Percentiles rank a stretch among this genome's conserved stretches.
Evolutionary conservation across 2,329 filamentous ascomycete species (phyloP).

Genomic region (Westerdykella ornata): DNA sequence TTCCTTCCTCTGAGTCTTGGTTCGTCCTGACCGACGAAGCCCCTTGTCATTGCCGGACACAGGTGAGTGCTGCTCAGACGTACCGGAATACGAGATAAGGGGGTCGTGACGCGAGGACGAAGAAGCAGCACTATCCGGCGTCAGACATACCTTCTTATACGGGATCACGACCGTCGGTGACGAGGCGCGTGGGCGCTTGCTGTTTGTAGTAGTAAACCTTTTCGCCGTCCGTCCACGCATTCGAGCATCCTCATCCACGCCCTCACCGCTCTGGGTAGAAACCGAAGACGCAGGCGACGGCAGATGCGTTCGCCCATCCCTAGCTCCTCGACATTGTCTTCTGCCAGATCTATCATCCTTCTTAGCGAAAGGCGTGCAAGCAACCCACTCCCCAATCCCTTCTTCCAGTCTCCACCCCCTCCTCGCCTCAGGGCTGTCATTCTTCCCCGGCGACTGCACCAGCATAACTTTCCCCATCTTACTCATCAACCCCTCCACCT

Average conservation of each 20-base stretch:
- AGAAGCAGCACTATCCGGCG: background rate
- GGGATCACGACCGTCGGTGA: conserved; percentile 27
- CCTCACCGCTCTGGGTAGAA: conserved; percentile 3
- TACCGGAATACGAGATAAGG: conserved; percentile 1
- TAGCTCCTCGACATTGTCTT: conserved; percentile 14
- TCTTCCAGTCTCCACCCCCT: conserved; percentile 41
- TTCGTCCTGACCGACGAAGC: conserved; percentile 5
- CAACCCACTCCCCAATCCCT: conserved; percentile 43
- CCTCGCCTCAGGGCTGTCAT: conserved; percentile 19
- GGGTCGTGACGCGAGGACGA: conserved; percentile 5
- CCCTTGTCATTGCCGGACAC: background rate
- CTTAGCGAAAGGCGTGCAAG: conserved; percentile 35
- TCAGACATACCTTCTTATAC: conserved; percentile 14
- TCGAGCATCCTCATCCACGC: conserved; percentile 3
- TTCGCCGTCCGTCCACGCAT: conserved; percentile 8
- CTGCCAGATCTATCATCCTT: conserved; percentile 11
- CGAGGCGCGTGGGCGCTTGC: conserved; percentile 21
- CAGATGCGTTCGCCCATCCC: conserved; percentile 12
- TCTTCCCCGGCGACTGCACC: conserved; percentile 23
- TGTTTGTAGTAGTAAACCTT: conserved; percentile 13
- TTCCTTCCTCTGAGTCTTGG: background rate
- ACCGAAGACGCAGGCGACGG: conserved; percentile 26
- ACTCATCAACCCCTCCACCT: conserved; percentile 30
- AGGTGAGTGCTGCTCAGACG: background rate
- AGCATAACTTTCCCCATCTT: conserved; percentile 22